Evolutionary conservation across 1,284 basidiomycete species (phyloP).

Genomic region (Puccinia horiana): DNA sequence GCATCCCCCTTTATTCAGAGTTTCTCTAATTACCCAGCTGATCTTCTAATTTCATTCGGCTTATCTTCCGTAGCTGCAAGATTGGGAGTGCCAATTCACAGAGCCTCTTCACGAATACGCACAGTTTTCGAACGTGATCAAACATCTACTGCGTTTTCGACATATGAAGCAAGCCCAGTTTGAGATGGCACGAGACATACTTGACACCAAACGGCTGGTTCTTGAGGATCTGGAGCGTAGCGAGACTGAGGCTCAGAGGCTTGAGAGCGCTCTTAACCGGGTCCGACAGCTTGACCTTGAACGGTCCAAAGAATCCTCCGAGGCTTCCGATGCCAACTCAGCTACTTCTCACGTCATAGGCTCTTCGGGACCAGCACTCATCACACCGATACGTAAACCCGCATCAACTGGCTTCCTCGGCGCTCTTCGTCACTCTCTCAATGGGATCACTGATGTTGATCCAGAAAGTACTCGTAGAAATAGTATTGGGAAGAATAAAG

Average conservation of each 20-base stretch:
- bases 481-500: constrained; percentile 87
- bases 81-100: constrained; percentile 86
- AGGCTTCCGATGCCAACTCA: not conserved
- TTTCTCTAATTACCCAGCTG: constrained; percentile 4
- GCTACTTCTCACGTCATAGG: constrained; percentile 44
- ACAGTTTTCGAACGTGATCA: constrained; percentile 92
- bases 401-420: constrained; percentile 70
- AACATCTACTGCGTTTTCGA: constrained; percentile 86
- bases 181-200: constrained; percentile 88
- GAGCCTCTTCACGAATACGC: constrained; percentile 94
- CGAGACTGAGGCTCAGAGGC: constrained; percentile 81
- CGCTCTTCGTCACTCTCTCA: constrained; percentile 89
- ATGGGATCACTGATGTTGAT: constrained; percentile 98
- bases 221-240: constrained; percentile 88
- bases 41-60: not conserved
- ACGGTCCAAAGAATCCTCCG: constrained; percentile 33
- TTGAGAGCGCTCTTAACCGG: constrained; percentile 76
- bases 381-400: constrained; percentile 49
- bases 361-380: constrained; percentile 48
- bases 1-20: not conserved
- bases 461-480: constrained; percentile 91
- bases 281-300: constrained; percentile 52
- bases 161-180: constrained; percentile 98
- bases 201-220: constrained; percentile 82
- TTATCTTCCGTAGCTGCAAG: constrained; percentile 71